Base-by-base conservation (phyloP, 371 early-diverging fungal genomes). In the Apophysomyces sp. region DNA sequence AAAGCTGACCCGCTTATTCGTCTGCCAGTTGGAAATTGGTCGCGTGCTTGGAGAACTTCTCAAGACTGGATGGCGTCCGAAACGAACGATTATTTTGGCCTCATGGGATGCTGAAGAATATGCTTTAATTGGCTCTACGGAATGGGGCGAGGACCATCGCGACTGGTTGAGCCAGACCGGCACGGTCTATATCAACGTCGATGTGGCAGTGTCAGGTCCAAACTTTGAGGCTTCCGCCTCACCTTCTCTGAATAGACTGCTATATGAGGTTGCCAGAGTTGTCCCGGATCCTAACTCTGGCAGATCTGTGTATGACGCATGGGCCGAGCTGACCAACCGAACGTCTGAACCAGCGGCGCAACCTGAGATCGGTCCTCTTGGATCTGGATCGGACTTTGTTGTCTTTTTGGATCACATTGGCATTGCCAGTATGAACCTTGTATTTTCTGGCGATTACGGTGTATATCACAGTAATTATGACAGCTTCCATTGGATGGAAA, bases 61-160 rank as follows among this genome's bases (percentile, higher is more conserved):
- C 30, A 73, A 77, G 64, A 64, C 69, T 11, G 87, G 87, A 11
- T 87, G 87, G 87, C 72, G 75, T 12, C 87, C 87, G 6, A 73
- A 78, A 8, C 77, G 87, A 29, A 81, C 85, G 21, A 80, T 87
- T 29, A 57, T 83, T 18, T 66, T 87, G n/a, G 84, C 80, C 8
- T 81, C 82, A 24, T 87, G 87, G 87, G 87, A 87, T 64, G 86
- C 75, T 21, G 86, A 83, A 57, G 87, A 87, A 55, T 85, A 85
- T 65, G 79, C 85, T 9, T 59, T 81, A 28, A 63, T 84, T 27
- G 87, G 87, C 11, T 81, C 82, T 4, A 86, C 86, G 13, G 87
- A 87, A 63, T 87, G 81, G 80, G 87, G 85, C 3, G 87, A 87
- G 55, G 80, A 85, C 28, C 69, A 83, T 54, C 63, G 72, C 6